A percentile compares a stretch with the other conserved stretches of the same genome.
Conservation (phyloP, 495 filamentous ascomycete species). For the Penicillium lagena region DNA sequence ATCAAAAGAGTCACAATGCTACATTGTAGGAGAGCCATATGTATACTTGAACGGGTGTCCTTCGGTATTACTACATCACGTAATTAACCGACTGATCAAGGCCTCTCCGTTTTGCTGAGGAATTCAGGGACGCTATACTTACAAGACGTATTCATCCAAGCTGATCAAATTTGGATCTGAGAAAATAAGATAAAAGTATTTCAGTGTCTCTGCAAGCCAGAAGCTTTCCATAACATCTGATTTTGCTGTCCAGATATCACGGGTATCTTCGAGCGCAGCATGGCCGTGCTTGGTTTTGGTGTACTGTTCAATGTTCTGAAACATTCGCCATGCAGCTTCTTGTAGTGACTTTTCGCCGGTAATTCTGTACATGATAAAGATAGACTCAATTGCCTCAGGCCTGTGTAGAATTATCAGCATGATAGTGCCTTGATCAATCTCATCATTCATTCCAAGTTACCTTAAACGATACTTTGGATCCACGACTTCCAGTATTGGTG, state of each 20-base stretch:
- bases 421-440: background rate
- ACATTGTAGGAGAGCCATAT: background rate
- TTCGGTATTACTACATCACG: slow-evolving; percentile 54
- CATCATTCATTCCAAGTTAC: slow-evolving; percentile 11
- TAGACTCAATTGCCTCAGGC: slow-evolving; percentile 64
- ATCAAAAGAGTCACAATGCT: no score
- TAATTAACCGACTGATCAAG: background rate
- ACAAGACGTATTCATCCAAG: slow-evolving; percentile 64
- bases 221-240: slow-evolving; percentile 52
- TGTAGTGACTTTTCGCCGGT: slow-evolving; percentile 60
- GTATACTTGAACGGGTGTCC: slow-evolving; percentile 58
- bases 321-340: slow-evolving; percentile 75
- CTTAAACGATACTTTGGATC: slow-evolving; percentile 62
- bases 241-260: slow-evolving; percentile 15
- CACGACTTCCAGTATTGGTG: slow-evolving; percentile 51
- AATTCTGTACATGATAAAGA: slow-evolving; percentile 72
- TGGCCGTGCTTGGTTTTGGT: slow-evolving; percentile 54
- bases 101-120: no score
- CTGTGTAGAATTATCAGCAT: slow-evolving; percentile 18
- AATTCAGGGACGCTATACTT: background rate
- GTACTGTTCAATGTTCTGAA: slow-evolving; percentile 53
- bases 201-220: slow-evolving; percentile 77
- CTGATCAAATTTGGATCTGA: slow-evolving; percentile 60
- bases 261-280: slow-evolving; percentile 56
- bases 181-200: slow-evolving; percentile 92